These are phyloP conservation scores for Penicillium angulare DNA, from an alignment of 495 filamentous ascomycete species.

Conservation along the genomic window DNA sequence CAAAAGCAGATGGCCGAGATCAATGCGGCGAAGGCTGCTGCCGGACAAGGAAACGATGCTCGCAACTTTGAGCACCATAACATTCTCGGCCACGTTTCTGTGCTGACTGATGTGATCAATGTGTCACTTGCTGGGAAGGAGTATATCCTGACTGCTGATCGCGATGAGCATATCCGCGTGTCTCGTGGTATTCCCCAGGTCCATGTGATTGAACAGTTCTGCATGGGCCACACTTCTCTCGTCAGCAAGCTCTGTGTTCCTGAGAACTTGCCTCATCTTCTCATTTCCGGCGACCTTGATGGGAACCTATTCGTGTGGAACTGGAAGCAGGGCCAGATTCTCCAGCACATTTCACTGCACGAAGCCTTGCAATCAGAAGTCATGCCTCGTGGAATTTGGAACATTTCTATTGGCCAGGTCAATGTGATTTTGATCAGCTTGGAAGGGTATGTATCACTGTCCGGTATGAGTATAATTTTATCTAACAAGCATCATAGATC, in stretches of 20 bases:
- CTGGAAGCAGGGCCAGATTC: conserved; percentile 59
- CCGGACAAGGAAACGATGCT: conserved; percentile 42
- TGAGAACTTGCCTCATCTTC: conserved; percentile 46
- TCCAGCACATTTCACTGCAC: conserved; percentile 47
- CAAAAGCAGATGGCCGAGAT: conserved; percentile 57
- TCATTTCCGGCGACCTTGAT: conserved; percentile 88
- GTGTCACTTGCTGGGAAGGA: conserved; percentile 44
- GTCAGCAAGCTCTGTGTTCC: conserved; percentile 71
- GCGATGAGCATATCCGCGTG: conserved; percentile 95
- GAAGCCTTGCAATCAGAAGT: conserved; percentile 21
- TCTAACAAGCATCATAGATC: conserved; percentile 42
- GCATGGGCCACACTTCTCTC: conserved; percentile 82
- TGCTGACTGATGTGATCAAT: conserved; percentile 73
- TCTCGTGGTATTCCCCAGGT: conserved; percentile 80
- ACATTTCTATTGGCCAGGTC: conserved; percentile 17
- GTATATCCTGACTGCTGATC: conserved; percentile 86
- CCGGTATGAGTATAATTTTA: not conserved
- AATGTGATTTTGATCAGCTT: conserved; percentile 57
- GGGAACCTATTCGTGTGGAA: conserved; percentile 76
- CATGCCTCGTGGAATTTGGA: conserved; percentile 41
- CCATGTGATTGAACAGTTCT: conserved; percentile 85
- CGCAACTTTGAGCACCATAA: conserved; percentile 67
- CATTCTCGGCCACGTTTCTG: conserved; percentile 88
- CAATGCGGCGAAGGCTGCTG: conserved; percentile 10
- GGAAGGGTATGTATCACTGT: conserved; percentile 57